These are phyloP conservation scores for Penium margaritaceum DNA, from an alignment of 139 green algal genomes.

Conservation along the genomic window DNA sequence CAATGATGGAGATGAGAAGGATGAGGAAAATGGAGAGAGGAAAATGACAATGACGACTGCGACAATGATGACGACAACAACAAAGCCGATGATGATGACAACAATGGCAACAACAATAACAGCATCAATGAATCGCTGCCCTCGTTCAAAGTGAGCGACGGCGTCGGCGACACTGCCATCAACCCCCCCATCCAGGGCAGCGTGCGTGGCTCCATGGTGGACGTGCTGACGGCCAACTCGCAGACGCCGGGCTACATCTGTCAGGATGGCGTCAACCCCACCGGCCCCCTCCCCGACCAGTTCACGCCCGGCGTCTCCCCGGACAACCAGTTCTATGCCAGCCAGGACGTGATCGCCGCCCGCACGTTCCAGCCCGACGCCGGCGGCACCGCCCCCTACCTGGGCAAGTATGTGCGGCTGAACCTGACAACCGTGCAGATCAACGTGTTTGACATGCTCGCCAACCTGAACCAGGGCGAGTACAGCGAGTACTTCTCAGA, in stretches of 20 bases:
- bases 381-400: neutral
- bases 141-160: neutral
- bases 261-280: slow-evolving; percentile 4
- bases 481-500: slow-evolving; percentile 2
- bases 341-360: neutral
- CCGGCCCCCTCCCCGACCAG: too few species aligned
- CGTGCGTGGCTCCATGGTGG: neutral
- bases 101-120: too few species aligned
- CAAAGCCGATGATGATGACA: too few species aligned
- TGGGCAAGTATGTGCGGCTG: neutral
- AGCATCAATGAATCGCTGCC: too few species aligned
- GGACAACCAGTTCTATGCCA: slow-evolving; percentile 12
- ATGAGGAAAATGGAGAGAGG: too few species aligned
- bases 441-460: neutral
- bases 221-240: slow-evolving; percentile 1
- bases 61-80: too few species aligned
- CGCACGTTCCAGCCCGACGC: neutral
- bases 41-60: too few species aligned
- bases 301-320: neutral
- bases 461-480: slow-evolving; percentile 13
- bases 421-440: slow-evolving; percentile 1
- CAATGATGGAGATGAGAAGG: too few species aligned
- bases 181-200: neutral
- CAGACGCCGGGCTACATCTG: neutral
- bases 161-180: neutral